Conservation (phyloP, 331 rosid species). For the Malus hybrid region DNA sequence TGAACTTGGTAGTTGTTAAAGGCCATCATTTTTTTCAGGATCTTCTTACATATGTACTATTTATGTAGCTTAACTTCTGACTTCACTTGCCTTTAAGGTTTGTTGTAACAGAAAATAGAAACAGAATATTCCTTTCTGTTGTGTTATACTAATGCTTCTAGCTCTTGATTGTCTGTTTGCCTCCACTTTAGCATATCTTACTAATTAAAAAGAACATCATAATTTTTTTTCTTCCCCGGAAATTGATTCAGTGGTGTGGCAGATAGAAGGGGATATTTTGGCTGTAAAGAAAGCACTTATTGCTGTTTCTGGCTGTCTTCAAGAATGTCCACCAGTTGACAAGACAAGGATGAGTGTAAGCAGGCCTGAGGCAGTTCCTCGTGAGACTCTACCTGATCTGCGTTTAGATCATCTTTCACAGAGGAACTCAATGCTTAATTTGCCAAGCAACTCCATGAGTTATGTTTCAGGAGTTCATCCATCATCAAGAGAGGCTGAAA, state of each 20-base stretch:
- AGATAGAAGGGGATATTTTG: constrained; percentile 87
- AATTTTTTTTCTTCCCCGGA: constrained; percentile 8
- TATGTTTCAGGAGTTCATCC: constrained; percentile 56
- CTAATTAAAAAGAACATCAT: not conserved
- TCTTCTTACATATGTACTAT: not conserved
- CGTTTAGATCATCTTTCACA: constrained; percentile 43
- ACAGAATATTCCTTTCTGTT: not conserved
- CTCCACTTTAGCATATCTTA: not conserved
- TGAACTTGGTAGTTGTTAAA: constrained; percentile 1
- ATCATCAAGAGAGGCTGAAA: constrained; percentile 47
- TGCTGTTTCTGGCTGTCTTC: constrained; percentile 75
- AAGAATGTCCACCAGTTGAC: constrained; percentile 50
- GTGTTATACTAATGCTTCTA: not conserved
- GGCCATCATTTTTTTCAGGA: not conserved
- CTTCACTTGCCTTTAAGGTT: not conserved
- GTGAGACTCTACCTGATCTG: constrained; percentile 37
- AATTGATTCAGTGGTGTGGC: constrained; percentile 24
- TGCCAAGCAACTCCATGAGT: constrained; percentile 44
- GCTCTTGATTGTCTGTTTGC: not conserved
- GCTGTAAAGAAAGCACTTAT: constrained; percentile 80
- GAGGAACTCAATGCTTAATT: constrained; percentile 39
- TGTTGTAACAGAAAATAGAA: not conserved
- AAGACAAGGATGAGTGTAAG: constrained; percentile 40
- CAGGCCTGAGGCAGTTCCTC: constrained; percentile 53
- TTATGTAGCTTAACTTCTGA: not conserved